Conservation (phyloP, 208 protist genomes). For the Trichomonas vaginalis region DNA sequence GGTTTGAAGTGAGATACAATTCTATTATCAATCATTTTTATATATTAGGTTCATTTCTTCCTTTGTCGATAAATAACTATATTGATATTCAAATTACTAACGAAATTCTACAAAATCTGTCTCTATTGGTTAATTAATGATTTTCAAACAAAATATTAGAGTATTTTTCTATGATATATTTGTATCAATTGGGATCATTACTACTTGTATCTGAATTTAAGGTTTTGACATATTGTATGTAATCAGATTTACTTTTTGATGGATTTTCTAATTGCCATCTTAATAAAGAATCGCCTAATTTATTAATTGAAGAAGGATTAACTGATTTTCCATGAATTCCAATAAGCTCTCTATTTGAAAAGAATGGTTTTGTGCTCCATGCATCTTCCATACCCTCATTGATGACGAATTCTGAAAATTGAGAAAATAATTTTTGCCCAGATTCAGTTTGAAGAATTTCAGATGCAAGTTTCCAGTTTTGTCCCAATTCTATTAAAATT, state of each 20-base stretch:
- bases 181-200: too few relatives aligned
- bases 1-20: too few relatives aligned
- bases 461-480: neutral
- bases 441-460: neutral
- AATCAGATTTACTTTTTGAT: neutral
- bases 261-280: neutral
- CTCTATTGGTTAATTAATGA: too few relatives aligned
- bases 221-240: too few relatives aligned
- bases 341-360: neutral
- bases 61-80: too few relatives aligned
- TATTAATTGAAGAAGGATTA: neutral
- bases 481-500: neutral
- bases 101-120: too few relatives aligned
- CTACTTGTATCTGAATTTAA: too few relatives aligned
- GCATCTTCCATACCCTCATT: neutral
- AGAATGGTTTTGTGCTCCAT: neutral
- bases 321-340: neutral
- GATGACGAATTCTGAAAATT: neutral
- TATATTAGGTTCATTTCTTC: too few relatives aligned
- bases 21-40: too few relatives aligned
- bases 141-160: too few relatives aligned
- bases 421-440: neutral
- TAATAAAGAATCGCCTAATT: neutral
- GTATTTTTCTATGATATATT: too few relatives aligned
- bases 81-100: too few relatives aligned